These are phyloP conservation scores for Fusarium sp. DNA, from an alignment of 2,329 filamentous ascomycete genomes.

Conservation along the genomic window DNA sequence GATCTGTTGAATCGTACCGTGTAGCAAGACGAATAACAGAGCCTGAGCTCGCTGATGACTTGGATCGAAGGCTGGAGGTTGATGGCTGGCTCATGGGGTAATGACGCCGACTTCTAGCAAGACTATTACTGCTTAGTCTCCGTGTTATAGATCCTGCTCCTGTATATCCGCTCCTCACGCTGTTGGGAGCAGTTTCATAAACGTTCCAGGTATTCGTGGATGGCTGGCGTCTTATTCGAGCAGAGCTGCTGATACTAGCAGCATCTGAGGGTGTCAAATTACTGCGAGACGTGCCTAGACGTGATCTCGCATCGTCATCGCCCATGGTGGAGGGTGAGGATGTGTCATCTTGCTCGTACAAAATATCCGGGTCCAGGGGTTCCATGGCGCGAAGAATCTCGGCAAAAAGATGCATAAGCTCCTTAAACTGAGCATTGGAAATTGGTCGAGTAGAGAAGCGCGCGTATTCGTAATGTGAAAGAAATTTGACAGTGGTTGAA, in stretches of 20 bases:
- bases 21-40: slow-evolving; percentile 64
- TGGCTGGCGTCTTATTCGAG: slow-evolving; percentile 53
- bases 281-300: slow-evolving; percentile 56
- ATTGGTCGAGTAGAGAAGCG: slow-evolving; percentile 82
- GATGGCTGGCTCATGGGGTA: slow-evolving; percentile 56
- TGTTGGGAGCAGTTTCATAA: slow-evolving; percentile 67
- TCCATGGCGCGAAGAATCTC: slow-evolving; percentile 82
- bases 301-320: slow-evolving; percentile 59
- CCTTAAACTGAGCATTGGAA: slow-evolving; percentile 77
- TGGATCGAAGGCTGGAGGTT: slow-evolving; percentile 56
- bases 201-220: slow-evolving; percentile 60
- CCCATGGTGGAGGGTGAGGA: slow-evolving; percentile 56
- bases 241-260: slow-evolving; percentile 51
- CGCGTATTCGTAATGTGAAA: slow-evolving; percentile 83
- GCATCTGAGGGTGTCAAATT: slow-evolving; percentile 47
- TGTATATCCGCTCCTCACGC: slow-evolving; percentile 59
- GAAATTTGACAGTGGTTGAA: slow-evolving; percentile 69
- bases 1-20: slow-evolving; percentile 48
- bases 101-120: slow-evolving; percentile 58
- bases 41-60: slow-evolving; percentile 53
- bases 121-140: slow-evolving; percentile 54
- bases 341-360: slow-evolving; percentile 53
- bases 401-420: slow-evolving; percentile 87
- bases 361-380: slow-evolving; percentile 66
- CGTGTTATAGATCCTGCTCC: slow-evolving; percentile 50